Evolutionary conservation across 306 rosid genomes (phyloP).

Genomic region (Malus sylvestris): DNA sequence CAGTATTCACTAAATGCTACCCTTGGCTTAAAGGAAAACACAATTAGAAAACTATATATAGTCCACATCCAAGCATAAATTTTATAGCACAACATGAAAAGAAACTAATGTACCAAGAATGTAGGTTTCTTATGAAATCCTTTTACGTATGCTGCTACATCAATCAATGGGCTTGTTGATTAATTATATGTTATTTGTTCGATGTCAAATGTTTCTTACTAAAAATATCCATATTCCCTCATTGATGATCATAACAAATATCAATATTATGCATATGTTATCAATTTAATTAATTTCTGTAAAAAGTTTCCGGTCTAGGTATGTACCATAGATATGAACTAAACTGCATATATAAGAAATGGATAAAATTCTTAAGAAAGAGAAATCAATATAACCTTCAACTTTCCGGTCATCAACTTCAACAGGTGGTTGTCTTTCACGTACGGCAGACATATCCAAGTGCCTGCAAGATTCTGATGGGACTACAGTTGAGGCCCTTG

Average conservation of each 20-base stretch:
- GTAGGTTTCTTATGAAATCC: not conserved
- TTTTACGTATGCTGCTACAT: not conserved
- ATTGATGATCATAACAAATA: not conserved
- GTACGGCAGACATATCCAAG: slow-evolving; percentile 56
- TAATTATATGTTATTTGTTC: not conserved
- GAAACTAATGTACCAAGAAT: not conserved
- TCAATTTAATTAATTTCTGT: not conserved
- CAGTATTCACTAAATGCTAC: not conserved
- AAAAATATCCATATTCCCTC: not conserved
- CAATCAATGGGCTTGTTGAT: not conserved
- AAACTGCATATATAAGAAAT: not conserved
- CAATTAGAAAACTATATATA: not conserved
- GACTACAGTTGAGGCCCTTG: slow-evolving; percentile 38
- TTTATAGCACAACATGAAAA: not conserved
- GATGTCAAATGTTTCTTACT: not conserved
- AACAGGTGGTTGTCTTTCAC: slow-evolving; percentile 32
- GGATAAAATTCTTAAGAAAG: not conserved
- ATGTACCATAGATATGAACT: not conserved
- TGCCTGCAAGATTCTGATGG: slow-evolving; percentile 59
- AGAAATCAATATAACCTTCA: slow-evolving; percentile 50
- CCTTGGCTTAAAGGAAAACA: not conserved
- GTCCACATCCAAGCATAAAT: not conserved
- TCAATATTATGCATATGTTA: not conserved
- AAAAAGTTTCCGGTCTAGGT: not conserved
- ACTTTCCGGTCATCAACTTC: slow-evolving; percentile 30